phyloP scores from a whole-genome alignment of 768 basidiomycete species.

The Pleurotus platypus region DNA sequence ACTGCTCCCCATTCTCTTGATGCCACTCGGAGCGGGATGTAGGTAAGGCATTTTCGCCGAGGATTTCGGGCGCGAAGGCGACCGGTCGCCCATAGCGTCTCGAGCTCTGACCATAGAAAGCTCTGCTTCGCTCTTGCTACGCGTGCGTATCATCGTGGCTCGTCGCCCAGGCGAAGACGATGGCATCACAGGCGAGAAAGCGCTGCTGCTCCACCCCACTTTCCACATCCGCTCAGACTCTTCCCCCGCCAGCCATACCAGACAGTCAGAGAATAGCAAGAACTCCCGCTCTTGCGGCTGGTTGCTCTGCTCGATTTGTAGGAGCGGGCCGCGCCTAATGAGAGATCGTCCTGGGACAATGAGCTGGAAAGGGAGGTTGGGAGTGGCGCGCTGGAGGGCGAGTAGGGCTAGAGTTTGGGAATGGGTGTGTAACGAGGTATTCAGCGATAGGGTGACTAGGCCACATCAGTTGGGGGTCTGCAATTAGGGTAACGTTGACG shows the following conservation, averaged over 20 bases:
- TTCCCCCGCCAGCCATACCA: constrained; percentile 69
- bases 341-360: constrained; percentile 79
- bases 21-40: constrained; percentile 25
- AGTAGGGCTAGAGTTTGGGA: constrained; percentile 73
- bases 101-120: constrained; percentile 24
- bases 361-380: constrained; percentile 57
- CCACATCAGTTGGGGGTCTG: neutral
- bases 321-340: constrained; percentile 61
- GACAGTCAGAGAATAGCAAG: constrained; percentile 77
- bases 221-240: constrained; percentile 36
- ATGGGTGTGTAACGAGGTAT: constrained; percentile 76
- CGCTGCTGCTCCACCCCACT: constrained; percentile 17
- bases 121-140: constrained; percentile 64
- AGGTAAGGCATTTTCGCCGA: constrained; percentile 8
- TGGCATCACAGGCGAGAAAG: constrained; percentile 13
- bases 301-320: constrained; percentile 53
- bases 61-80: neutral
- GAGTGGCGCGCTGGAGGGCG: constrained; percentile 74
- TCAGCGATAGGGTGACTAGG: constrained; percentile 75
- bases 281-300: constrained; percentile 62
- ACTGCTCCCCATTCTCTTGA: constrained; percentile 24
- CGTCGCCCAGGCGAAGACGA: constrained; percentile 16
- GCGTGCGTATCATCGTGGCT: constrained; percentile 36
- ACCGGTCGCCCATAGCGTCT: neutral
- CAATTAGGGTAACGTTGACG: constrained; percentile 12